Evolutionary conservation across 2,329 filamentous ascomycete species (phyloP), one percentile per base, ranked within the genome.

Genomic region (Pyrenophora tritici-repentis): DNA sequence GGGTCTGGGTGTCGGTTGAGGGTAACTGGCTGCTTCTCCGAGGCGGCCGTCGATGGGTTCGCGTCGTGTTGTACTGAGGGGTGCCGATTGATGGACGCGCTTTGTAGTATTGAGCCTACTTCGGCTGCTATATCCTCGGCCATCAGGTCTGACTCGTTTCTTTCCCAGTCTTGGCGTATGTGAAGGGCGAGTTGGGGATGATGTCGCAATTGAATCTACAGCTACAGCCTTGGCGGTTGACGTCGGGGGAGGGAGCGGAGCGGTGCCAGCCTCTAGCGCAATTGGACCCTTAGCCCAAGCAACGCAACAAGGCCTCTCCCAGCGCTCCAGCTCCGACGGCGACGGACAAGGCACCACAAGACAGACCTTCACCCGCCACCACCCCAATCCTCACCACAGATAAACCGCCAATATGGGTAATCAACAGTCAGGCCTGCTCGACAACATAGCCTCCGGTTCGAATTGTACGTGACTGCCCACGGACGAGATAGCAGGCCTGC

Each of bases 371-470:
- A 53, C 46, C 53, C 46, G 44, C 55, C 58, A 47, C 53, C 41
- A 40, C 57, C 20, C 45, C 53, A 42, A 41, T 51, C 42, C 45
- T 34, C 51, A 40, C 53, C 42, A 47, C 42, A 42, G 49, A 52
- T 33, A 54, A 54, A 38, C 56, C 61, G 68, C 57, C 72, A 72
- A 58, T 12, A 81, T 81, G 79, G 79, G 79, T 37, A 80, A 81
- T 62, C 80, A 82, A 56, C 83, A 82, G 61, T 81, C 81, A 13
- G 81, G 84, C 64, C 87, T 97, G 73, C 83, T 97, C 76, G 93
- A 97, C 78, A 94, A 89, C 78, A 97, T 99, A 69, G 92, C 97
- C 74, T 90, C 95, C 71, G 91, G 89, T 67, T 94, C 92, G 66
- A 99, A 99, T 81, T 99, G 93, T 97, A 79, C 62, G 85, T 76